phyloP scores from a whole-genome alignment of 225 moss, liverwort and hornwort species.

The Antitrichia curtipendula region DNA sequence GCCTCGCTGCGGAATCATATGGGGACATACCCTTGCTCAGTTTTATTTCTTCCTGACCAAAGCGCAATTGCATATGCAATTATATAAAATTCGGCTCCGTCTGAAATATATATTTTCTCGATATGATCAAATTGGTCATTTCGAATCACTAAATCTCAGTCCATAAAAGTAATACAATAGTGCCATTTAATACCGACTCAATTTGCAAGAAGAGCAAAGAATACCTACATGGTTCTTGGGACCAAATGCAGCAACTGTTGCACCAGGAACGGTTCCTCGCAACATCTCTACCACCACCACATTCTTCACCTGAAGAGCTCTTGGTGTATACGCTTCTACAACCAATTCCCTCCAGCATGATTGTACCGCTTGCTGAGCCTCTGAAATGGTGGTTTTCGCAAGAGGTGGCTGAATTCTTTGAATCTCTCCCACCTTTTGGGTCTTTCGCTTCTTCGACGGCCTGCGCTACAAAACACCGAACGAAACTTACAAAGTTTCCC shows the following conservation, averaged over 20 bases:
- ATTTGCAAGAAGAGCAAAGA: background rate
- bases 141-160: background rate
- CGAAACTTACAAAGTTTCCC: background rate
- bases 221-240: constrained; percentile 31
- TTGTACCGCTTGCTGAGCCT: background rate
- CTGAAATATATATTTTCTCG: background rate
- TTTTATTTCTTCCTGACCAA: background rate
- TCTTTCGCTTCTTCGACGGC: constrained; percentile 20
- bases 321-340: constrained; percentile 1
- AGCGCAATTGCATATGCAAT: background rate
- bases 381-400: background rate
- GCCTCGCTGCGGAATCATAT: background rate
- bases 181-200: background rate
- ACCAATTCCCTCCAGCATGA: constrained; percentile 21
- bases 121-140: background rate
- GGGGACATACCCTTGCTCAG: background rate
- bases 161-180: background rate
- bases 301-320: constrained; percentile 28
- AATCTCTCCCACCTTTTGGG: constrained; percentile 7
- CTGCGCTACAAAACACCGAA: background rate
- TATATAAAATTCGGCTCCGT: background rate
- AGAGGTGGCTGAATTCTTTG: constrained; percentile 7
- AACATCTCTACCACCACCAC: constrained; percentile 20
- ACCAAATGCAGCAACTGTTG: constrained; percentile 45
- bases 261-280: constrained; percentile 38